phyloP scores from a whole-genome alignment of 495 filamentous ascomycete species.

The Hypoxylon lienhwacheense region DNA sequence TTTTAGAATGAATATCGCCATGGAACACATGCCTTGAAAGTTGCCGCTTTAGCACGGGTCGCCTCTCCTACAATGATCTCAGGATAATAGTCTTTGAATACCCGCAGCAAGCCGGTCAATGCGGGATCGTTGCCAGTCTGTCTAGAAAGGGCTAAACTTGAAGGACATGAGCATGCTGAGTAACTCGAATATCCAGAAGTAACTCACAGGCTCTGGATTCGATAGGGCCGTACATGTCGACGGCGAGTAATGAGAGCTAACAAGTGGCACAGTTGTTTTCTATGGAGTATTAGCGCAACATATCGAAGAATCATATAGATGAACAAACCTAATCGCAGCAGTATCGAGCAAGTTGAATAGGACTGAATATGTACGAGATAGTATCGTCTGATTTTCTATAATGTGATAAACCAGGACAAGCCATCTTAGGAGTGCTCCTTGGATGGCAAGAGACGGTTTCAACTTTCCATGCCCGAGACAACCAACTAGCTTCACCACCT shows the following conservation, averaged over 20 bases:
- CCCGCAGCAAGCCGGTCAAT: slow-evolving; percentile 72
- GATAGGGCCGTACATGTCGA: slow-evolving; percentile 84
- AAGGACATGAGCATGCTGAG: slow-evolving; percentile 26
- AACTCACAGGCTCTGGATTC: slow-evolving; percentile 79
- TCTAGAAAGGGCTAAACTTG: slow-evolving; percentile 61
- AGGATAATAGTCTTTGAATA: slow-evolving; percentile 89
- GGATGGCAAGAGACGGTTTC: slow-evolving; percentile 73
- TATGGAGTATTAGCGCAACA: slow-evolving; percentile 40
- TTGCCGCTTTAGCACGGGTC: slow-evolving; percentile 54
- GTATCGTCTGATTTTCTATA: slow-evolving; percentile 62
- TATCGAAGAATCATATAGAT: slow-evolving; percentile 16
- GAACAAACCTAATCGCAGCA: slow-evolving; percentile 64
- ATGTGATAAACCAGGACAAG: slow-evolving; percentile 75
- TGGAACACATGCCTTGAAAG: slow-evolving; percentile 55
- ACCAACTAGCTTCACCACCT: slow-evolving; percentile 69
- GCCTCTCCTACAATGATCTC: slow-evolving; percentile 78
- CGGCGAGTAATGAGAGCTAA: slow-evolving; percentile 78
- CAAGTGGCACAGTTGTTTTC: slow-evolving; percentile 74
- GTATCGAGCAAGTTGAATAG: slow-evolving; percentile 86
- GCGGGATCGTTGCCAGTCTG: slow-evolving; percentile 71
- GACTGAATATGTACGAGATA: slow-evolving; percentile 74
- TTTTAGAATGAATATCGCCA: neutral
- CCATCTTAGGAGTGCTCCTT: slow-evolving; percentile 74
- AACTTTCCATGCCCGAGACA: slow-evolving; percentile 75
- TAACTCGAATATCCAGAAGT: neutral